Evolutionary conservation across 768 basidiomycete genomes (phyloP), one percentile per base, ranked within the genome.

Genomic region (Candolleomyces aberdarensis): DNA sequence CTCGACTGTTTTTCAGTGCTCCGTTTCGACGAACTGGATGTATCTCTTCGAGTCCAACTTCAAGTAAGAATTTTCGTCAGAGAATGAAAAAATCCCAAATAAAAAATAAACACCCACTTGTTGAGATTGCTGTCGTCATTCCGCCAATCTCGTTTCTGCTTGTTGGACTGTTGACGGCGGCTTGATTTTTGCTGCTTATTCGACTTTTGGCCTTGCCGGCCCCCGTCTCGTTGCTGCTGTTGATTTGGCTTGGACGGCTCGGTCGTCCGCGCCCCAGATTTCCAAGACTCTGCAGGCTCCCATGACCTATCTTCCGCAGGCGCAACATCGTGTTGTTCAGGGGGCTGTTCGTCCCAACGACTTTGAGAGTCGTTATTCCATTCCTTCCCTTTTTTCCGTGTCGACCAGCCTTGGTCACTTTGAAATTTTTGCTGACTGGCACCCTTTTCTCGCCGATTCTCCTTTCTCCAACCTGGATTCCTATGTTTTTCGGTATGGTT

Each of bases 201-300:
- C 4, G 54, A 56, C 13, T 29, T 40, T 14, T 40, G 39, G 63
- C 69, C 68, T 41, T 75, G 72, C 49, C 77, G 75, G 51, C 69
- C 71, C 59, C 74, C 74, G 64, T 79, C 76, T 41, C 73, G 70
- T 56, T 76, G 76, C 22, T 80, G 78, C 57, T 83, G 72, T 13
- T 67, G 69, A 41, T 66, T 65, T 32, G 49, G 17, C 53, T 36
- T 50, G 65, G 51, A 36, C 39, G 17, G 55, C 58, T 22, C 56
- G 47, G 5, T 60, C 43, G 43, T 63, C 56, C 22, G 79, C 78
- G 20, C 15, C n/a, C 54, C 39, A 55, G 82, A 70, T 61, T 86
- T 81, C 89, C 89, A 91, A 5, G 82, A 79, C 26, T 86, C 82
- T 41, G 86, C 86, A 60, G 89, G 88, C 64, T 89, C 87, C 89